phyloP scores from a whole-genome alignment of 1,139 yeast species.

The Pichia cactophila region DNA sequence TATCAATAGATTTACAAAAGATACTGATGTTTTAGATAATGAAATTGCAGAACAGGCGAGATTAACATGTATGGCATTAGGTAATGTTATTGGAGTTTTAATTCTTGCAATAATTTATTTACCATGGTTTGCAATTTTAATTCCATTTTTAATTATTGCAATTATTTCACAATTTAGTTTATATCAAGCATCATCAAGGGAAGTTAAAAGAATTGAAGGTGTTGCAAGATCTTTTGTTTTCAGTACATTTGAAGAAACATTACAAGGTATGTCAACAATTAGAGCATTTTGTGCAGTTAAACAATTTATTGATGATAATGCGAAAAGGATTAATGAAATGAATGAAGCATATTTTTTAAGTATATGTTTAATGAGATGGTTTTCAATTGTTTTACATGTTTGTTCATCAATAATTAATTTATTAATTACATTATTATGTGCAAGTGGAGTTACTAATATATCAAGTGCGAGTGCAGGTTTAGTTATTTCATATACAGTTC shows the following conservation, averaged over 20 bases:
- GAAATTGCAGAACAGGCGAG: slow-evolving; percentile 58
- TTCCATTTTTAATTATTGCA: slow-evolving; percentile 32
- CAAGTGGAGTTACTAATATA: slow-evolving; percentile 37
- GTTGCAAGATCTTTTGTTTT: slow-evolving; percentile 54
- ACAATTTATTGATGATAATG: slow-evolving; percentile 38
- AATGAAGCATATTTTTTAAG: slow-evolving; percentile 51
- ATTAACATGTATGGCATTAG: slow-evolving; percentile 40
- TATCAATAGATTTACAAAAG: slow-evolving; percentile 70
- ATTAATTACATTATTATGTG: slow-evolving; percentile 39
- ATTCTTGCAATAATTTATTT: slow-evolving; percentile 44
- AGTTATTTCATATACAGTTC: slow-evolving; percentile 42
- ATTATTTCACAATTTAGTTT: slow-evolving; percentile 34
- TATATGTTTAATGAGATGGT: slow-evolving; percentile 54
- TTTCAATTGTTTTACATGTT: slow-evolving; percentile 44
- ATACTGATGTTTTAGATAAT: slow-evolving; percentile 76
- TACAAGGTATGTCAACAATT: slow-evolving; percentile 51
- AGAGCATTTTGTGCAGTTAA: slow-evolving; percentile 38
- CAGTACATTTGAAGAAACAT: slow-evolving; percentile 52
- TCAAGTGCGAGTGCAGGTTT: slow-evolving; percentile 46
- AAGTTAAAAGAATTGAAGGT: slow-evolving; percentile 57
- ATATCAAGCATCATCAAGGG: slow-evolving; percentile 56
- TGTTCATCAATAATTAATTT: slow-evolving; percentile 36
- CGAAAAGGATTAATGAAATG: slow-evolving; percentile 37
- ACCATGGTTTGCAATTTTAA: slow-evolving; percentile 43
- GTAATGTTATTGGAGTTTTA: slow-evolving; percentile 39